Evolutionary conservation across 2,329 filamentous ascomycete species (phyloP).

Genomic region (Neurospora crassa): DNA sequence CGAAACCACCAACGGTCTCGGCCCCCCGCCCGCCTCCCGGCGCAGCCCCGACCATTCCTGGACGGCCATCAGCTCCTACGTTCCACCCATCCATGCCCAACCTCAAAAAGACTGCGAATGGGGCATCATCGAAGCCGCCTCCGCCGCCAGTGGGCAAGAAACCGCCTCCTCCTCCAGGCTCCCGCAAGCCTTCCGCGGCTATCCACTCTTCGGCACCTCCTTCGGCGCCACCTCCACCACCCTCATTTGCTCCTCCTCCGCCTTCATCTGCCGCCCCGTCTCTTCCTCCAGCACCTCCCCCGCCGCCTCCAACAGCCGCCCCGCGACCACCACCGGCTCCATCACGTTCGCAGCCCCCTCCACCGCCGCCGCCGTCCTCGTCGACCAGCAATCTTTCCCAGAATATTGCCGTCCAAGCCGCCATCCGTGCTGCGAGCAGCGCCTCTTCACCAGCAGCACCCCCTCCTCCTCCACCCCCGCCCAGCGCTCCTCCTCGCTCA

Average conservation of each 20-base stretch:
- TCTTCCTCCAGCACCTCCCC: slow-evolving; percentile 28
- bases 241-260: slow-evolving; percentile 19
- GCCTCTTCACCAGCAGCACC: slow-evolving; percentile 19
- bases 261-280: slow-evolving; percentile 28
- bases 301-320: slow-evolving; percentile 33
- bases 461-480: slow-evolving; percentile 27
- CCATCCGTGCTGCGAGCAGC: slow-evolving; percentile 26
- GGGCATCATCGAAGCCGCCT: slow-evolving; percentile 54
- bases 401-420: slow-evolving; percentile 31
- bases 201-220: slow-evolving; percentile 25
- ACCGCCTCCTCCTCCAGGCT: slow-evolving; percentile 51
- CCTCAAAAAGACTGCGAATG: slow-evolving; percentile 47
- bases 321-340: slow-evolving; percentile 32
- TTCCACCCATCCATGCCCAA: slow-evolving; percentile 47
- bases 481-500: slow-evolving; percentile 25
- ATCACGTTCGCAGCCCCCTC: slow-evolving; percentile 20
- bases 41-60: slow-evolving; percentile 50
- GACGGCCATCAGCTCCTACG: slow-evolving; percentile 40
- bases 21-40: slow-evolving; percentile 51
- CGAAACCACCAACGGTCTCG: slow-evolving; percentile 41
- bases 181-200: slow-evolving; percentile 45
- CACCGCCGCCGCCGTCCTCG: slow-evolving; percentile 25
- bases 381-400: slow-evolving; percentile 21
- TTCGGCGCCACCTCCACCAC: slow-evolving; percentile 28
- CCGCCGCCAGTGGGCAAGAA: slow-evolving; percentile 75